Evolutionary conservation across 2,329 filamentous ascomycete species (phyloP), one percentile per base, ranked within the genome.

Genomic region (Aspergillus awamori): DNA sequence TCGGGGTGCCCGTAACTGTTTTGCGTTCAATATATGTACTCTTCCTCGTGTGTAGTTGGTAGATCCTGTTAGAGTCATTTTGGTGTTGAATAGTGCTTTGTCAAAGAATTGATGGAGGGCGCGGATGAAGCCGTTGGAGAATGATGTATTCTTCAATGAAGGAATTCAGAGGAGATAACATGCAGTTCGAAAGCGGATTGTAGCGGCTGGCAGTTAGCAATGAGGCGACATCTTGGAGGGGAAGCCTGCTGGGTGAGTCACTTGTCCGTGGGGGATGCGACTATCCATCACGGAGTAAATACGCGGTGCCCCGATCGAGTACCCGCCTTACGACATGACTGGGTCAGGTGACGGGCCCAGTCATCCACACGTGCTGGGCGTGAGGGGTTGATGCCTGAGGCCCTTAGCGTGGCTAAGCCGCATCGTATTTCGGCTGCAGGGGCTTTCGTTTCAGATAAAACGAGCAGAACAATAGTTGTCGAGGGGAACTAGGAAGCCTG

Each of bases 341-440:
- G 11, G 59, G 43, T 63, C 62, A 63, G 53, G 62, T 63, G 59
- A 63, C 48, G 43, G 17, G 41, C 4, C 17, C 41, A 20, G 13
- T 13, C 41, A 10, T 45, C 41, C 8, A 22, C 41, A 45, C 41
- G 41, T 45, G 41, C 41, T 45, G 20, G 41, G 5, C 48, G 28
- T 36, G 33, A 36, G 33, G 11, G 8, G 28, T 22, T 22, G 24
- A 5, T 39, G 49, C 54, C 45, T 58, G 8, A 58, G 54, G 58
- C 36, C 8, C 11, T 17, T 38, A 17, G 8, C 11, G 20, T 22
- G 47, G 30, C 52, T 39, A 53, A 53, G 26, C 33, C 49, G 39
- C 41, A 53, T 41, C 24, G 33, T 11, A 41, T 28, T 41, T 53
- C 17, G 52, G 20, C 52, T 53, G 36, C 36, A 38, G 39, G 52